Conservation (phyloP, 2,329 filamentous ascomycete species). For the Colletotrichum graminicola region DNA sequence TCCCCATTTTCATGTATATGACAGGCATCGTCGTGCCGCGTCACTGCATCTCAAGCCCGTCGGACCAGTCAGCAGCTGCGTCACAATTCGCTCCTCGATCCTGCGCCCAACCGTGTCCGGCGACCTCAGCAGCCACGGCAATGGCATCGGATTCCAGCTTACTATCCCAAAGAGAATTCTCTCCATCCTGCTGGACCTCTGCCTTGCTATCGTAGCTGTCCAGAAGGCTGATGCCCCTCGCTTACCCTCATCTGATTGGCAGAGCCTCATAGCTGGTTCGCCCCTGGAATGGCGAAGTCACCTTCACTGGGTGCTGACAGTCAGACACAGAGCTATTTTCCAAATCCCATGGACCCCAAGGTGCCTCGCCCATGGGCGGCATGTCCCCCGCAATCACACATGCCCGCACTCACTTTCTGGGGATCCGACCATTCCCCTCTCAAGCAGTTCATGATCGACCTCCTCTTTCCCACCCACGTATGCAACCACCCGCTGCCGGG, state of each 20-base stretch:
- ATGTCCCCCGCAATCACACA: slow-evolving; percentile 31
- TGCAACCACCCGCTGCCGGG: slow-evolving; percentile 29
- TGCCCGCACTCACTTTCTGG: slow-evolving; percentile 9
- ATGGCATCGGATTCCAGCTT: slow-evolving; percentile 17
- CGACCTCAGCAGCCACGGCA: slow-evolving; percentile 19
- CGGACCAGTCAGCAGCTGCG: slow-evolving; percentile 32
- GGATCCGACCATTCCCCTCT: slow-evolving; percentile 28
- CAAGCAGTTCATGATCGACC: slow-evolving; percentile 35
- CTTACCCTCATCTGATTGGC: slow-evolving; percentile 23
- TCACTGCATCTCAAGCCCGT: slow-evolving; percentile 28
- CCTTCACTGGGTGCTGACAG: slow-evolving; percentile 26
- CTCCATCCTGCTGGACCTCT: slow-evolving; percentile 10
- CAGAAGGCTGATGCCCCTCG: neutral
- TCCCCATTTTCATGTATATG: slow-evolving; percentile 25
- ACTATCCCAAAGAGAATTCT: slow-evolving; percentile 21
- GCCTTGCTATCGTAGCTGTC: slow-evolving; percentile 11
- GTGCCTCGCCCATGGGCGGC: slow-evolving; percentile 18
- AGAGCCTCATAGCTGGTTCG: slow-evolving; percentile 22
- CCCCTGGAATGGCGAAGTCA: slow-evolving; percentile 13
- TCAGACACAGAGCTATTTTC: slow-evolving; percentile 37
- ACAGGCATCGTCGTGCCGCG: slow-evolving; percentile 37
- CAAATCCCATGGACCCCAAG: slow-evolving; percentile 38
- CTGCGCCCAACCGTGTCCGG: slow-evolving; percentile 11
- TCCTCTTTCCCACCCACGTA: slow-evolving; percentile 6
- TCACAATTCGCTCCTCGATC: slow-evolving; percentile 16